These are phyloP conservation scores for Papiliotrema fonsecae DNA, from an alignment of 1,284 basidiomycete genomes.

Conservation along the genomic window DNA sequence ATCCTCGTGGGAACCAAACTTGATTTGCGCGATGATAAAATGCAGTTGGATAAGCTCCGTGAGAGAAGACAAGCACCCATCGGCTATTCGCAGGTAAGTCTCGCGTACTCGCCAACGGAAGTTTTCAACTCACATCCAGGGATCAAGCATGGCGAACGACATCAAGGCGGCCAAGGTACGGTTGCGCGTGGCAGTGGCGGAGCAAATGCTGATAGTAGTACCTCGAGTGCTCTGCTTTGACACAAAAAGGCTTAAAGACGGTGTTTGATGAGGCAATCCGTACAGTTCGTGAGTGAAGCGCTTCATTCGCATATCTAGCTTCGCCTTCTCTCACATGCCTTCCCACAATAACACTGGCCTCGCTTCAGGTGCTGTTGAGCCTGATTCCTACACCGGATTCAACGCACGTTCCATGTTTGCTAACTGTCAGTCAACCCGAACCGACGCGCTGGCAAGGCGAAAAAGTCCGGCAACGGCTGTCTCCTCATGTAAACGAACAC, in stretches of 20 bases:
- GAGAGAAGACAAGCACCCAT: conserved; percentile 96
- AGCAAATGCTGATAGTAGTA: conserved; percentile 18
- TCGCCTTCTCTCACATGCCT: neutral
- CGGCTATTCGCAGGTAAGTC: conserved; percentile 55
- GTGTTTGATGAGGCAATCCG: conserved; percentile 97
- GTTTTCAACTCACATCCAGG: conserved; percentile 53
- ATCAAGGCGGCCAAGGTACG: conserved; percentile 55
- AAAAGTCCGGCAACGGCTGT: conserved; percentile 31
- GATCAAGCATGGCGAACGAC: conserved; percentile 84
- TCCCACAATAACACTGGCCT: neutral
- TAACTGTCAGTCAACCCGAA: conserved; percentile 43
- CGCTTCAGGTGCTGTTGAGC: no score
- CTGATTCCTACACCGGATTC: no score
- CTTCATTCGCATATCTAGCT: neutral
- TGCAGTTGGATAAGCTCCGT: conserved; percentile 83
- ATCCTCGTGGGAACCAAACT: conserved; percentile 97
- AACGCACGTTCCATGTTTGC: no score
- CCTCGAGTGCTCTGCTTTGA: conserved; percentile 62
- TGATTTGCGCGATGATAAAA: conserved; percentile 91
- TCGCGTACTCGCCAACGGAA: neutral
- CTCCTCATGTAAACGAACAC: conserved; percentile 32
- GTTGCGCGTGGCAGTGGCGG: no score
- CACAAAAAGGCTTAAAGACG: conserved; percentile 94
- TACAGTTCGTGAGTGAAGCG: conserved; percentile 58
- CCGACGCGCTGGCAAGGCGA: conserved; percentile 38